These are phyloP conservation scores for Cordyceps farinosa DNA, from an alignment of 2,329 filamentous ascomycete genomes.

Conservation along the genomic window DNA sequence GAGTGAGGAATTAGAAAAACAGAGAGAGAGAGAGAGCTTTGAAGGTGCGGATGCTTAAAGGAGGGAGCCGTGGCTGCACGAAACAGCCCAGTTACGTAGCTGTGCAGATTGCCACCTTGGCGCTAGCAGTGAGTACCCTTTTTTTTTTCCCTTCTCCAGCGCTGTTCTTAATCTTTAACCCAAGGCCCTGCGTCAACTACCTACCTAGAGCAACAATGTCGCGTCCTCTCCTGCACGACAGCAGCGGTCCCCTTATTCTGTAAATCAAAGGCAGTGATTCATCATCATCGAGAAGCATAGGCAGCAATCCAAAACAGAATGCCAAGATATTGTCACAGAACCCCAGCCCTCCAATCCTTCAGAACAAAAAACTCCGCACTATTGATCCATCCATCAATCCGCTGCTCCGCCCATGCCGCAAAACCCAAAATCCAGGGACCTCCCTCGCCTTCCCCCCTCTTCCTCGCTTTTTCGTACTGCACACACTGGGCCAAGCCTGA, in stretches of 20 bases:
- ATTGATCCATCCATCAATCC: not conserved
- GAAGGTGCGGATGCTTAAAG: not conserved
- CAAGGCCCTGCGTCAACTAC: too few species aligned
- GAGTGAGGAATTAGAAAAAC: constrained; percentile 12
- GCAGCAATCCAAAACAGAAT: not conserved
- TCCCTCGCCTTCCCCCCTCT: not conserved
- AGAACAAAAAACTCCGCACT: not conserved
- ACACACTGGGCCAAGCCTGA: not conserved
- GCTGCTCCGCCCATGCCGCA: not conserved
- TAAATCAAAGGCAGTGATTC: too few species aligned
- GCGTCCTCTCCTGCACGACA: too few species aligned
- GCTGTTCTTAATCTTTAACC: too few species aligned
- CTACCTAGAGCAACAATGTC: too few species aligned
- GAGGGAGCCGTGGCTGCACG: not conserved
- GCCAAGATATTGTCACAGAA: too few species aligned
- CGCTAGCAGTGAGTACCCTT: not conserved
- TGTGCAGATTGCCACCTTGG: not conserved
- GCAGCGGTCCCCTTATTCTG: too few species aligned
- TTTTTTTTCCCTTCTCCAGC: too few species aligned
- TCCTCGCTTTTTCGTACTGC: constrained; percentile 1
- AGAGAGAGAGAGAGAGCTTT: not conserved
- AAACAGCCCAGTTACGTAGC: not conserved
- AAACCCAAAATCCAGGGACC: not conserved
- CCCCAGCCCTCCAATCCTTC: not conserved
- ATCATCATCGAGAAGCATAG: too few species aligned